Evolutionary conservation across 192 early-diverging fungal species (phyloP), one percentile per base, ranked within the genome.

Genomic region (Dissophora globulifera): DNA sequence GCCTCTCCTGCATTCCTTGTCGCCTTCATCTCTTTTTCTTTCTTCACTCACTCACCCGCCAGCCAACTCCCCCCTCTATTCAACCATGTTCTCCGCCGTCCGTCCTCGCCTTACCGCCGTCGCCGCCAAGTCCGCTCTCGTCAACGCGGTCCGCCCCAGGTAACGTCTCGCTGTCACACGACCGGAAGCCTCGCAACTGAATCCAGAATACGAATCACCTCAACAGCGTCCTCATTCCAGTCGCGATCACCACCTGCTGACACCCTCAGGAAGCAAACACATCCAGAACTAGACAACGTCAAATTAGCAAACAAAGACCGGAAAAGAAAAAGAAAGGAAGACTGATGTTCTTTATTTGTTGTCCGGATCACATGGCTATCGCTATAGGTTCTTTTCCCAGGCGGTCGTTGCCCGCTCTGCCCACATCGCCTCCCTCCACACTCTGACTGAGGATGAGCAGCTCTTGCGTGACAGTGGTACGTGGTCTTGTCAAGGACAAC

Each of bases 391-490:
- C 48, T 87, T 87, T 54, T 65, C 83, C 20, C 79, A 82, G 50
- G 78, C 83, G 47, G 61, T 70, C 50, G 69, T 82, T 67, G 71
- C 78, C 29, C 78, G 83, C 32, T 60, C 49, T 48, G 58, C n/a
- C n/a, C n/a, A 58, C 41, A 67, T 86, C 3, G 65, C 83, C 31
- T 96, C 94, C 32, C 87, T 97, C 38, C 79, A 93, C 80, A 82
- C 89, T 15, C 86, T 96, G 70, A 93, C 91, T 58, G 94, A 96
- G 57, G 95, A 96, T 62, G 96, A 98, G 84, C 43, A 82, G 61
- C 89, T 94, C 85, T 84, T 98, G 79, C 82, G 86, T 29, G 94
- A 98, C 41, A 62, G 91, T 23, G 90, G 90, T 93, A 74, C 30
- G 69, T n/a, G 20, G 20, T 42, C 17, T 40, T 27, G 3, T 61